Base-by-base conservation (phyloP, 1,139 yeast species). In the Maudiozyma humilis region DNA sequence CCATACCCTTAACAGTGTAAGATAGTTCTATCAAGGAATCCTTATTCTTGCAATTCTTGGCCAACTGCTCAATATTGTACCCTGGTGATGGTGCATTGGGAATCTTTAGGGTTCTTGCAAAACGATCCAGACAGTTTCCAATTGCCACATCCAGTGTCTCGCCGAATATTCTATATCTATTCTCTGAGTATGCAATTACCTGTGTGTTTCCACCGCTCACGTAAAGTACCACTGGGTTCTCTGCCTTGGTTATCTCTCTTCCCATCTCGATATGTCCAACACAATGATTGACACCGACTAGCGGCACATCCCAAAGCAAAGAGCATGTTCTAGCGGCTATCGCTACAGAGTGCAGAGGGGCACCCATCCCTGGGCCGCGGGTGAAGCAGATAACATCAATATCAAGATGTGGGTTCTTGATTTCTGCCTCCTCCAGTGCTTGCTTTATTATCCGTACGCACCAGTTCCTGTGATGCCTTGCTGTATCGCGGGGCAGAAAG, bases 311-410 rank as follows among this genome's bases (percentile, higher is more conserved):
- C 95, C 95, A 88, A 56, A 91, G 61, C 52, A 82, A 79, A 16
- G 91, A 71, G 39, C 89, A 67, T 0, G 96, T 81, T 57, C 99
- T 71, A 1, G 98, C 98, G 0, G 95, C 95, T 38, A 91, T 72
- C 2, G 84, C 97, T 33, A 88, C 96, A 50, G 93, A 79, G 56
- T 91, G 96, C 46, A 91, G 68, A 0, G 98, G 99, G 1, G 97
- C 97, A 2, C 98, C 99, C 98, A 91, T 93, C 1, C 99, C 99
- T 0, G 98, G 98, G 3, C 98, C 99, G 64, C 85, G 94, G 1
- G 97, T 91, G 63, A 89, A 91, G 63, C 96, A 88, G 44, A 91
- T 84, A 55, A 94, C 88, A 63, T 89, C 96, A 23, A 91, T 65
- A 42, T 87, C 93, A 1, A 60, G 46, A 38, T 68, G 54, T 5